A percentile compares a stretch with the other conserved stretches of the same genome.
These are phyloP conservation scores for Posidonia australis DNA, from an alignment of 106 monocot genomes.

Conservation along the genomic window DNA sequence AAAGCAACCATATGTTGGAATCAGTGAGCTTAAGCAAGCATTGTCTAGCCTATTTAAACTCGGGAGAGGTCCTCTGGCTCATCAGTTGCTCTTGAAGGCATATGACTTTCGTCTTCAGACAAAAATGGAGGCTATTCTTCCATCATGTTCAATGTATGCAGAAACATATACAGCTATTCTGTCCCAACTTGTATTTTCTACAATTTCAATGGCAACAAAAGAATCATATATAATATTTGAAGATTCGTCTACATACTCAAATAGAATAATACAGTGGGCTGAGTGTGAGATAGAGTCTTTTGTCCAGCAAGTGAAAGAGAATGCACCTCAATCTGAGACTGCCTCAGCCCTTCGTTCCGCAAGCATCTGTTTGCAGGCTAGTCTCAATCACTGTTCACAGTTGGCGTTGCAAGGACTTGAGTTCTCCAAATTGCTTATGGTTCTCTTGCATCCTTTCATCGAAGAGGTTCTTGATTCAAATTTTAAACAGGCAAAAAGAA, in stretches of 20 bases:
- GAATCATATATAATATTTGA: conserved; percentile 66
- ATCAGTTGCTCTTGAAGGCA: conserved; percentile 66
- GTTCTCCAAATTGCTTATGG: conserved; percentile 80
- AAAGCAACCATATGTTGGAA: conserved; percentile 49
- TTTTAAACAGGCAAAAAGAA: conserved; percentile 67
- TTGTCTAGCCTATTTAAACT: conserved; percentile 64
- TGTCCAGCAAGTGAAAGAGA: conserved; percentile 66
- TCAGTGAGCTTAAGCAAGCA: conserved; percentile 58
- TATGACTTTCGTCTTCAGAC: conserved; percentile 52
- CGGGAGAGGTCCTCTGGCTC: conserved; percentile 62
- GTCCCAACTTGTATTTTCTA: conserved; percentile 84
- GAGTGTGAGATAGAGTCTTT: conserved; percentile 81
- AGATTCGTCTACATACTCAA: conserved; percentile 45
- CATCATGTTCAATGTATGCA: conserved; percentile 62
- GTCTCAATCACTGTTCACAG: conserved; percentile 59
- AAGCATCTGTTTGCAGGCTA: conserved; percentile 67
- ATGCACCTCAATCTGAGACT: conserved; percentile 51
- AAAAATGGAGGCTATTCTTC: conserved; percentile 73
- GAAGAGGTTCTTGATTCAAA: conserved; percentile 91
- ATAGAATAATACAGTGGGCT: conserved; percentile 81
- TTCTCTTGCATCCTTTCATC: conserved; percentile 66
- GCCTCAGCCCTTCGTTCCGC: conserved; percentile 61
- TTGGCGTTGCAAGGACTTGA: conserved; percentile 66
- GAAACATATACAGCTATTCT: conserved; percentile 81
- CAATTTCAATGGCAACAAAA: conserved; percentile 50